A percentile compares a stretch with the other conserved stretches of the same genome.
Conservation (phyloP, 495 filamentous ascomycete species). For the Neurospora hispaniola region DNA sequence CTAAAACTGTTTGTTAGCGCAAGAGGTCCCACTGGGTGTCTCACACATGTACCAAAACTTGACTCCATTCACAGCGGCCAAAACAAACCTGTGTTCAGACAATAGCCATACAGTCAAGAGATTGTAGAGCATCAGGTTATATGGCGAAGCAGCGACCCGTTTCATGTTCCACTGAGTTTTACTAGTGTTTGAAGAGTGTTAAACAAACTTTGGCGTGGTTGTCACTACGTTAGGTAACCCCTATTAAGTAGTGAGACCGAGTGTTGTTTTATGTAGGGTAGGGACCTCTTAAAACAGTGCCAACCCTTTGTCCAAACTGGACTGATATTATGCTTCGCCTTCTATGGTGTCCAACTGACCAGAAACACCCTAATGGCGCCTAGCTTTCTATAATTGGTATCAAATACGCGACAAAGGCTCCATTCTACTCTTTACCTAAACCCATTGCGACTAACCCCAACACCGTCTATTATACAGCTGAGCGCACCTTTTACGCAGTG, state of each 20-base stretch:
- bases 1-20: too few species aligned
- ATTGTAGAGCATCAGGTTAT: not conserved
- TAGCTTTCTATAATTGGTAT: not conserved
- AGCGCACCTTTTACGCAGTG: not conserved
- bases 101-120: not conserved
- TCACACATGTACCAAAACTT: too few species aligned
- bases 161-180: not conserved
- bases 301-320: not conserved
- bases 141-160: not conserved
- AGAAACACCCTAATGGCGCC: not conserved
- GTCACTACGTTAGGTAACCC: not conserved
- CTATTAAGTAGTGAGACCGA: not conserved
- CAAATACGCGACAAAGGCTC: not conserved
- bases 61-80: too few species aligned
- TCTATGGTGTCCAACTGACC: not conserved
- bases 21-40: too few species aligned
- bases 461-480: not conserved
- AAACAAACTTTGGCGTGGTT: not conserved
- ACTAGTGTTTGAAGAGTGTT: not conserved
- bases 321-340: not conserved
- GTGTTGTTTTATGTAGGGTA: not conserved
- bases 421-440: not conserved
- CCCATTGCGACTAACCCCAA: not conserved
- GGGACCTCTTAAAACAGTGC: not conserved
- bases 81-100: not conserved